Evolutionary conservation across 1,284 basidiomycete species (phyloP).

Genomic region (Apiotrichum porosum): DNA sequence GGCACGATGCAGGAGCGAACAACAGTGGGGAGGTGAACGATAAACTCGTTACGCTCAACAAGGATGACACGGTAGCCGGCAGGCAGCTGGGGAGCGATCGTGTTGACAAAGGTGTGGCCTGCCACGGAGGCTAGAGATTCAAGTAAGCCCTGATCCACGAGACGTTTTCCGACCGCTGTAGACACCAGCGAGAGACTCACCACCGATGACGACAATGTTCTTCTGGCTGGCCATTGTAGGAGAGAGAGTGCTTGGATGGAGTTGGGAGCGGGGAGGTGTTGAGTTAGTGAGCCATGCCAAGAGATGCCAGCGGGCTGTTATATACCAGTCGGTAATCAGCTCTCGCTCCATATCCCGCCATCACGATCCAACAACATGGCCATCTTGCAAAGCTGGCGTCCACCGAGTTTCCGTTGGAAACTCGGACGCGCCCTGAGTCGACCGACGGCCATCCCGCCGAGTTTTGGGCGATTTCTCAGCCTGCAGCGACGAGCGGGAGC

Average conservation of each 20-base stretch:
- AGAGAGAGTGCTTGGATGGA: too few relatives aligned
- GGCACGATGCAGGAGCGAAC: conserved; percentile 49
- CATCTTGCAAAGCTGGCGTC: too few relatives aligned
- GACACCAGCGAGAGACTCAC: conserved; percentile 12
- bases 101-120: conserved; percentile 37
- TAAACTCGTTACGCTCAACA: conserved; percentile 46
- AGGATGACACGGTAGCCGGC: conserved; percentile 47
- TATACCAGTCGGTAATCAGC: too few relatives aligned
- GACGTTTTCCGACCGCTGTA: background rate
- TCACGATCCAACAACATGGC: too few relatives aligned
- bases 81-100: conserved; percentile 40
- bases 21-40: conserved; percentile 43
- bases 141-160: background rate
- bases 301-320: background rate
- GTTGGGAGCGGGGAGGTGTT: conserved; percentile 22
- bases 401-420: too few relatives aligned
- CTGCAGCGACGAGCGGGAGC: too few relatives aligned
- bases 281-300: background rate
- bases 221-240: conserved; percentile 14
- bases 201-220: conserved; percentile 40
- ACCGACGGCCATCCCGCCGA: too few relatives aligned
- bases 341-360: too few relatives aligned
- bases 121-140: conserved; percentile 31
- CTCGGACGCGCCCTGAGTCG: too few relatives aligned
- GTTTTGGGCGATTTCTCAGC: too few relatives aligned